phyloP scores from a whole-genome alignment of 2,329 filamentous ascomycete genomes.

The Beauveria brongniartii region DNA sequence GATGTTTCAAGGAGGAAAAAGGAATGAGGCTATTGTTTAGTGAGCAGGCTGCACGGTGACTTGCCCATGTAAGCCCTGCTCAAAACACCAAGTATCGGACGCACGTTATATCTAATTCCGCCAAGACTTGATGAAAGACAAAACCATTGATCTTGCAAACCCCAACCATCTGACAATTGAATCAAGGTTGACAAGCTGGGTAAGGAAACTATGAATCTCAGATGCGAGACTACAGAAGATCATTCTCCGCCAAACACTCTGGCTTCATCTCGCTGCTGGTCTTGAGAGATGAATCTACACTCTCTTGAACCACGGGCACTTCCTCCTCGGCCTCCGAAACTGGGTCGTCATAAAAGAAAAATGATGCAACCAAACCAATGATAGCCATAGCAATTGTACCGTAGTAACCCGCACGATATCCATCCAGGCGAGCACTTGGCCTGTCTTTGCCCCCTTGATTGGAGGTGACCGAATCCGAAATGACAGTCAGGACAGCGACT shows the following conservation, averaged over 20 bases:
- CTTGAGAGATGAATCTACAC: not conserved
- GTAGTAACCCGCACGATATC: conserved; percentile 11
- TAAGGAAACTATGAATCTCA: not conserved
- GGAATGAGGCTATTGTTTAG: too few relatives aligned
- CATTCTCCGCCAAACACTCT: not conserved
- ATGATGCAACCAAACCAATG: not conserved
- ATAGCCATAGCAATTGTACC: conserved; percentile 11
- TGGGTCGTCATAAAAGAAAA: not conserved
- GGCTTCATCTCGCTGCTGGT: not conserved
- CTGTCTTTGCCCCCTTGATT: conserved; percentile 11
- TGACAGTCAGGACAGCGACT: conserved; percentile 12
- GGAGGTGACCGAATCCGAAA: conserved; percentile 16
- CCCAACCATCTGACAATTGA: too few relatives aligned
- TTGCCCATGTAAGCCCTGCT: too few relatives aligned
- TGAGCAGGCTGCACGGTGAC: too few relatives aligned
- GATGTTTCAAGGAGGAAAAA: too few relatives aligned
- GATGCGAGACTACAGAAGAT: not conserved
- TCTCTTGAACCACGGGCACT: not conserved
- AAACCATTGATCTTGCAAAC: too few relatives aligned
- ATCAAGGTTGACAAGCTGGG: not conserved
- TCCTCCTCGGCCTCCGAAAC: not conserved
- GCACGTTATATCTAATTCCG: too few relatives aligned
- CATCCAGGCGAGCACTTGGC: conserved; percentile 2
- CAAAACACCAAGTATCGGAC: too few relatives aligned
- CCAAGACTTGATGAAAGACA: too few relatives aligned